These are phyloP conservation scores for Rhodotorula kratochvilovae DNA, from an alignment of 768 basidiomycete genomes.

Conservation along the genomic window DNA sequence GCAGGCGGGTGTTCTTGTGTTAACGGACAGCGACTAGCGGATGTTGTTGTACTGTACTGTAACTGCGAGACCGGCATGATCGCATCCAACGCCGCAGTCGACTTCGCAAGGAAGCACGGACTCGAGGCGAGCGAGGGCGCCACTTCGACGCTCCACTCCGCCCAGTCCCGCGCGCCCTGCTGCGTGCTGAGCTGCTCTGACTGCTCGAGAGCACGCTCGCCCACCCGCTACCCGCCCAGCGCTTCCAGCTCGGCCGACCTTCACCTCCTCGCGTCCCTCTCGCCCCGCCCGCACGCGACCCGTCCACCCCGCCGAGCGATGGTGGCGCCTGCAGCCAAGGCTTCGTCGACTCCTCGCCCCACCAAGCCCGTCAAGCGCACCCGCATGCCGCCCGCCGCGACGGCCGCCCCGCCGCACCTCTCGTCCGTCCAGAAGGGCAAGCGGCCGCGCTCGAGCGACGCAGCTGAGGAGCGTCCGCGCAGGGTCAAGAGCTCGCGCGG, in stretches of 20 bases:
- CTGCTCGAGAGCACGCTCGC: not conserved
- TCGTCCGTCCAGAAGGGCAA: conserved; percentile 2
- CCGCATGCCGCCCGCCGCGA: not conserved
- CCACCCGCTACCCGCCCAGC: no score
- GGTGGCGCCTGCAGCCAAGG: not conserved
- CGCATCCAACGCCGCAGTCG: not conserved
- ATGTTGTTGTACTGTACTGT: not conserved
- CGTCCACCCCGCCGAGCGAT: not conserved
- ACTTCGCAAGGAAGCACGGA: not conserved
- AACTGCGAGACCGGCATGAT: not conserved
- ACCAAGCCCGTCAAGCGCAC: not conserved
- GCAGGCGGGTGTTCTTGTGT: not conserved
- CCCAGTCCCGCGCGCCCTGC: not conserved
- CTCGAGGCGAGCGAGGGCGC: not conserved
- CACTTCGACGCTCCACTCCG: not conserved
- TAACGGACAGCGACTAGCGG: not conserved
- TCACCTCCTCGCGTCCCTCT: no score
- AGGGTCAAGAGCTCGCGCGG: conserved; percentile 14
- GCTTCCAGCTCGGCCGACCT: not conserved
- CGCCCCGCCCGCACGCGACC: not conserved
- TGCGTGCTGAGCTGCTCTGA: not conserved
- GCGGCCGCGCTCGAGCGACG: not conserved
- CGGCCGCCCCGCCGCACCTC: not conserved
- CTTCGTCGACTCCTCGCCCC: not conserved
- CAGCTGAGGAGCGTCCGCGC: conserved; percentile 1